Evolutionary conservation across 2,329 filamentous ascomycete species (phyloP).

Genomic region (Trichoderma citrinoviride): DNA sequence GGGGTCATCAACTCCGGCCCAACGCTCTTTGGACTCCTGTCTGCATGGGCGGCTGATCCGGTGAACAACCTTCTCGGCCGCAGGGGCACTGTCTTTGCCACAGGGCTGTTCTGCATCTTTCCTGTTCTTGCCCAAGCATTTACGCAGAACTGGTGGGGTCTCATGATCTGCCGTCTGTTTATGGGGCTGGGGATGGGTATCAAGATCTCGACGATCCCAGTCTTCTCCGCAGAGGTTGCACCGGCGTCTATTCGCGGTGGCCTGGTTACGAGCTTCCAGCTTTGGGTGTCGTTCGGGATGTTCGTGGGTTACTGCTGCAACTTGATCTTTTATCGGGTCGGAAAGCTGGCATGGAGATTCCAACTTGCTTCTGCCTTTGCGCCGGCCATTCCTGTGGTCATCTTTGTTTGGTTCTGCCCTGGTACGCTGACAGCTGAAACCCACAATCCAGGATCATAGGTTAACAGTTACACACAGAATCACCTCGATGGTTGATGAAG

Average conservation of each 20-base stretch:
- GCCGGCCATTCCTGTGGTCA: conserved; percentile 58
- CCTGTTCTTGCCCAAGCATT: conserved; percentile 54
- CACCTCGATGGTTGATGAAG: conserved; percentile 63
- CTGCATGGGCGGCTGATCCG: conserved; percentile 34
- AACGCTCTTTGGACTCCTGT: conserved; percentile 26
- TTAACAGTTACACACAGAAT: conserved; percentile 40
- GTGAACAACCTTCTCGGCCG: conserved; percentile 37
- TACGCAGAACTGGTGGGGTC: conserved; percentile 50
- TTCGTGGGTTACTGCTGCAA: conserved; percentile 66
- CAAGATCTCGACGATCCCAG: conserved; percentile 45
- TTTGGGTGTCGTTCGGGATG: conserved; percentile 53
- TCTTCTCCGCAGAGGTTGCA: conserved; percentile 52
- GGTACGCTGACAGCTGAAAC: conserved; percentile 35
- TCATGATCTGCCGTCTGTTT: conserved; percentile 41
- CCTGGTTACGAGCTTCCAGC: conserved; percentile 50
- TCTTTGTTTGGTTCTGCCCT: conserved; percentile 58
- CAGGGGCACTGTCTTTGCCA: conserved; percentile 48
- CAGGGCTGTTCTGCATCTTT: conserved; percentile 54
- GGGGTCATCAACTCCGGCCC: conserved; percentile 53
- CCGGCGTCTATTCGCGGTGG: conserved; percentile 50
- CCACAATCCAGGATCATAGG: neutral
- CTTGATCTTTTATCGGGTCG: conserved; percentile 57
- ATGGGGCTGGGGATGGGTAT: conserved; percentile 61
- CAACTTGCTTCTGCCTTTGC: conserved; percentile 63
- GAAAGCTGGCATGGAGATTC: conserved; percentile 58